Conservation (phyloP, 345 rosid genomes). For the Salix viminalis region DNA sequence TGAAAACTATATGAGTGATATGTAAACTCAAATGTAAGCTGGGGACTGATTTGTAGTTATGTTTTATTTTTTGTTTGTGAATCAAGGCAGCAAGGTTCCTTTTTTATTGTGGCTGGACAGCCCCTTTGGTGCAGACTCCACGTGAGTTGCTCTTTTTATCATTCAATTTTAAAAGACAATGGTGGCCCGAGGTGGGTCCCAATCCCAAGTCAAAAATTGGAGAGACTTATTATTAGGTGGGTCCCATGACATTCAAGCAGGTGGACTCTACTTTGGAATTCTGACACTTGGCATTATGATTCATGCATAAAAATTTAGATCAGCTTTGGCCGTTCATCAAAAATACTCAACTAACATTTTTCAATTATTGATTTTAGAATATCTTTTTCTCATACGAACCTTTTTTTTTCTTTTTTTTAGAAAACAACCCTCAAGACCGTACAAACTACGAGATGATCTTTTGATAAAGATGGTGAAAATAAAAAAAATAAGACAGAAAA, state of each 20-base stretch:
- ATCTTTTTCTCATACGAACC: no score
- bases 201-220: conserved; percentile 56
- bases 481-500: no score
- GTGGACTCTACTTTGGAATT: background rate
- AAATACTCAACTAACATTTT: no score
- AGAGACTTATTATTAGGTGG: conserved; percentile 16
- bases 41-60: background rate
- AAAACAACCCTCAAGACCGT: no score
- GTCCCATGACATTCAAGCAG: background rate
- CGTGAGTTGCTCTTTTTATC: conserved; percentile 99
- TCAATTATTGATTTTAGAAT: no score
- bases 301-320: background rate
- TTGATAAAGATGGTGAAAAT: no score
- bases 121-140: conserved; percentile 96
- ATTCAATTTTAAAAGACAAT: conserved; percentile 96
- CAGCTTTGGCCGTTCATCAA: no score
- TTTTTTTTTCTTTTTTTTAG: no score
- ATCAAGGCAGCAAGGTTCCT: conserved; percentile 18
- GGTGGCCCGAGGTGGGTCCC: conserved; percentile 72
- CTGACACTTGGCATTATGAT: background rate
- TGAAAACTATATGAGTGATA: background rate
- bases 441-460: no score
- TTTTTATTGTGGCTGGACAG: conserved; percentile 71
- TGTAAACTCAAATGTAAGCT: background rate
- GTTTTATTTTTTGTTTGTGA: conserved; percentile 8